Conservation (phyloP, 2,329 filamentous ascomycete species). For the Trichothecium roseum region DNA sequence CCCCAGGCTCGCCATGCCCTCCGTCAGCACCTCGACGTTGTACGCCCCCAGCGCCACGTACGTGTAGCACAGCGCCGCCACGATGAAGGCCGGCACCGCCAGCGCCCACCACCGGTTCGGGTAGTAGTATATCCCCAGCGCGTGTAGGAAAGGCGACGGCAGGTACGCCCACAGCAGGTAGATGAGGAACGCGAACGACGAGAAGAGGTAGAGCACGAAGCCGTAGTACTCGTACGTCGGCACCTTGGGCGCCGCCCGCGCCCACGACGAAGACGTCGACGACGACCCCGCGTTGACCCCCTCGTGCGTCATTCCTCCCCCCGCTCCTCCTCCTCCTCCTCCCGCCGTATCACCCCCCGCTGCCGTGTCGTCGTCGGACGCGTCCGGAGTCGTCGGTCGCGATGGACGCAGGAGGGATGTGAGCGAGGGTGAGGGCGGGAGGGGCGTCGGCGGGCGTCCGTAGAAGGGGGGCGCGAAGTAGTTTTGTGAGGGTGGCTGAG, state of each 20-base stretch:
- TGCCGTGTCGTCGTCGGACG: constrained; percentile 66
- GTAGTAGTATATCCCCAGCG: constrained; percentile 91
- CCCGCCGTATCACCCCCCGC: too few relatives aligned
- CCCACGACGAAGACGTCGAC: constrained; percentile 27
- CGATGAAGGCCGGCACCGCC: constrained; percentile 81
- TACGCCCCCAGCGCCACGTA: constrained; percentile 87
- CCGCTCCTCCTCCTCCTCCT: too few relatives aligned
- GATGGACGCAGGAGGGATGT: constrained; percentile 86
- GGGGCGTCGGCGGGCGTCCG: constrained; percentile 86
- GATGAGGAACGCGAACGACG: constrained; percentile 66
- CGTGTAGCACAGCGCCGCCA: constrained; percentile 82
- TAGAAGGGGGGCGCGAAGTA: constrained; percentile 81
- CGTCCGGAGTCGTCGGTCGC: constrained; percentile 86
- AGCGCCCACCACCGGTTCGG: constrained; percentile 97
- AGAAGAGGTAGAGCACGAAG: constrained; percentile 91
- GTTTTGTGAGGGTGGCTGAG: constrained; percentile 38
- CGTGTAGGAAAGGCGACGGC: constrained; percentile 82
- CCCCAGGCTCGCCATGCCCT: constrained; percentile 70
- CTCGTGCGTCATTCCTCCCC: too few relatives aligned
- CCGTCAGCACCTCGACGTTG: constrained; percentile 80
- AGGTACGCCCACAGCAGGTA: constrained; percentile 79
- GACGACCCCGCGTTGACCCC: too few relatives aligned
- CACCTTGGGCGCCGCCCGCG: constrained; percentile 76
- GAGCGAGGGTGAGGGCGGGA: constrained; percentile 84
- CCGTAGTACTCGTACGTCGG: constrained; percentile 99